Base-by-base conservation (phyloP, 192 early-diverging fungal species). In the Dissophora globulifera region DNA sequence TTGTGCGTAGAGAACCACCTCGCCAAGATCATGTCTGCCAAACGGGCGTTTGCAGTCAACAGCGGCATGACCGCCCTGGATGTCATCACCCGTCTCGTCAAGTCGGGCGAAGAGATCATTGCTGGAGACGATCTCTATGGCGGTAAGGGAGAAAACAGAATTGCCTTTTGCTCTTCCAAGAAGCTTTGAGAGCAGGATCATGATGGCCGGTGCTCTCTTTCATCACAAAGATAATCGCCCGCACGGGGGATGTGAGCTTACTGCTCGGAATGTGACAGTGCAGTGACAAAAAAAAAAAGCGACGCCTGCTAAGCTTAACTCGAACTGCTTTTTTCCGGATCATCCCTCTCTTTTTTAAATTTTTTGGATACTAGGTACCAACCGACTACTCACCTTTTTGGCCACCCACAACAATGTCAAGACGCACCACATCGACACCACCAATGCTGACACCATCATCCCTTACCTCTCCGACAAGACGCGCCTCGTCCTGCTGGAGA, bases 41-140 rank as follows among this genome's bases (percentile, higher is more conserved):
- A 88, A 56, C 84, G 93, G 25, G 91, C 94, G 1, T 92, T 95
- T 78, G 94, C 88, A 12, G 92, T 95, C 3, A 90, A 91, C 31
- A 93, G 91, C 42, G 97, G 97, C 20, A 99, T 99, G 97, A 89
- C 88, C 23, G 95, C 95, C 15, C 82, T 99, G 48, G 97, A 99
- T 83, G 92, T 95, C 5, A 93, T 98, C 40, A 80, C 90, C 23
- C 90, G 97, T 35, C 81, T 98, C 13, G 94, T 95, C 35, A 90
- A 91, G 76, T 60, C 85, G 7, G 95, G 94, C 33, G 93, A 96
- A 62, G 92, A 97, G 71, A 89, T 98, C 49, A 91, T 98, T 80
- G 92, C 95, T 4, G 97, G 97, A 23, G 91, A 96, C 75, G 97
- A 99, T 84, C 82, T 99, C 11, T 99, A 99, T 78, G 97, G 97